phyloP scores from a whole-genome alignment of 371 early-diverging fungal genomes.

The Globomyces sp. region DNA sequence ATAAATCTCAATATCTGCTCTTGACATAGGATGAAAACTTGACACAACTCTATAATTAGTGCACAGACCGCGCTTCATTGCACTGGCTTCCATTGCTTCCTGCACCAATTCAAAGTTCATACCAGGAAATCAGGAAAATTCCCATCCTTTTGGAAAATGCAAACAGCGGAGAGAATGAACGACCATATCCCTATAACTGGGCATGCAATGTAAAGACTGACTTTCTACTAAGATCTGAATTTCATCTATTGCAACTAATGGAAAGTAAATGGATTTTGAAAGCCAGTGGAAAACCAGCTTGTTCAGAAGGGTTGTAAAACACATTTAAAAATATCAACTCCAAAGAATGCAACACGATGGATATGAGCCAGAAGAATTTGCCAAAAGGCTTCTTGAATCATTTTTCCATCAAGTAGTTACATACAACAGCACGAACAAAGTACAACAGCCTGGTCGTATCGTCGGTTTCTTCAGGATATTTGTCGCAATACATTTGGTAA shows the following conservation, averaged over 20 bases:
- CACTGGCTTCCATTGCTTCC: conserved; percentile 15
- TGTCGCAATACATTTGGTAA: conserved; percentile 19
- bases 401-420: conserved; percentile 25
- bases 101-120: conserved; percentile 27
- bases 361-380: conserved; percentile 35
- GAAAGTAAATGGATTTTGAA: conserved; percentile 1
- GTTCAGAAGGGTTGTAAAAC: conserved; percentile 19
- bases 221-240: conserved; percentile 25
- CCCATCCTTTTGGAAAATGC: conserved; percentile 23
- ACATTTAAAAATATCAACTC: conserved; percentile 24
- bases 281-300: conserved; percentile 1
- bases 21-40: conserved; percentile 15
- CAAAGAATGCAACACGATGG: conserved; percentile 33
- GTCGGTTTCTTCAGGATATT: background rate
- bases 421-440: conserved; percentile 32
- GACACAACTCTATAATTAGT: conserved; percentile 16
- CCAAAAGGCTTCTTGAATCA: conserved; percentile 18
- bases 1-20: conserved; percentile 10
- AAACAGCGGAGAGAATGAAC: conserved; percentile 32
- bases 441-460: conserved; percentile 24
- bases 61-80: conserved; percentile 22
- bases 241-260: conserved; percentile 27
- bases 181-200: conserved; percentile 18
- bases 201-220: conserved; percentile 13
- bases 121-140: conserved; percentile 29